Base-by-base conservation (phyloP, 2,329 filamentous ascomycete species). In the Neocatenulostroma microsporum region DNA sequence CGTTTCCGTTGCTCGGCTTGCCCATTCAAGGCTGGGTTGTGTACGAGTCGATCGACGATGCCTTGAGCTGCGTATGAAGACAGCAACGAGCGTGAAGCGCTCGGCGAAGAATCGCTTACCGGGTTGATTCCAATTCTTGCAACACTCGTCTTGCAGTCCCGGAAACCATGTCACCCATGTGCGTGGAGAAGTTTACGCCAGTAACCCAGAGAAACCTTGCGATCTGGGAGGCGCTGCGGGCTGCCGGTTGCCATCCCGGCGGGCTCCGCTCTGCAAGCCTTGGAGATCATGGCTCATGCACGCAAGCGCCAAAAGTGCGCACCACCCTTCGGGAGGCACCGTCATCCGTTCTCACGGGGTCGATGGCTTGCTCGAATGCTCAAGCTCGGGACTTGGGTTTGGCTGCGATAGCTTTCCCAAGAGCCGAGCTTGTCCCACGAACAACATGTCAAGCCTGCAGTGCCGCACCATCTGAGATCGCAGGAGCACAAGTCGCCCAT, bases 201-300 rank as follows among this genome's bases (percentile, higher is more conserved):
- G n/a, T n/a, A n/a, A n/a, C n/a, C n/a, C 43, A 37, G 31, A 28
- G 13, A 23, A 14, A 30, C 24, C 13, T n/a, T 28, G 29, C 33
- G 21, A 37, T 39, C 30, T 32, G 34, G 33, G 35, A n/a, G n/a
- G n/a, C n/a, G n/a, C n/a, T 23, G 17, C 36, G 32, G 35, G 19
- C 29, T 28, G 21, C 21, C 17, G 19, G 21, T 21, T 25, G 19
- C 28, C 28, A 33, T n/a, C 28, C 36, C 36, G 39, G 36, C 30
- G 34, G 42, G 36, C 32, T 35, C 28, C 15, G 26, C 29, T 29
- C 20, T n/a, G n/a, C n/a, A n/a, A 33, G 21, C 36, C 33, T 34
- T 38, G 47, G 42, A 47, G 44, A 47, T 49, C 45, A 41, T 37
- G 37, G 30, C 30, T 17, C 17, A n/a, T n/a, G n/a, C n/a, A n/a